Evolutionary conservation across 2,329 filamentous ascomycete species (phyloP), one percentile per base, ranked within the genome.

Genomic region (Nothopassalora personata): DNA sequence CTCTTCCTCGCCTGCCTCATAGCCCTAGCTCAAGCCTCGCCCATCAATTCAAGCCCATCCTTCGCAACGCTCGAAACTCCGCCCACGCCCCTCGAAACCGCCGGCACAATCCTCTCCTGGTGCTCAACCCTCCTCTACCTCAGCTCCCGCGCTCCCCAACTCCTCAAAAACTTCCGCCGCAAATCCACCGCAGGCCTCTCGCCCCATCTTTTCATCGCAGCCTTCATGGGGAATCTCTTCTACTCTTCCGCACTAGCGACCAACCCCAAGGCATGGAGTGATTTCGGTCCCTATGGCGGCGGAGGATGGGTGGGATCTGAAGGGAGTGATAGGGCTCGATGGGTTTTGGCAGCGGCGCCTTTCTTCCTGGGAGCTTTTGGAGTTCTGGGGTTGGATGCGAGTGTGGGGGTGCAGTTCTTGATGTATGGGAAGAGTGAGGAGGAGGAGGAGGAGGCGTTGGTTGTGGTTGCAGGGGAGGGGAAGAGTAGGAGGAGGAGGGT

Each of bases 351-450:
- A 8, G 82, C 84, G 1, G 72, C 80, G 11, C 86, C 86, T 0
- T 88, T 88, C 71, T 87, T 85, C 70, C 76, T 88, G 0, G 86
- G 86, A 5, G 85, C 86, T 5, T 83, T 84, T 1, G 85, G 86
- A 8, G 85, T 87, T 1, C 73, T 88, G 6, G 75, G 79, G 19
- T 76, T 87, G 70, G 86, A 88, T 70, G 84, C 79, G 0, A 81
- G 80, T 28, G 81, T 88, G 56, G 85, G 84, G 0, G 70, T 85
- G 36, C 86, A 88, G 62, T 88, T 87, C 67, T 73, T 81, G 64
- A 75, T 82, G 63, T 88, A 85, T 67, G 82, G 83, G 8, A 62
- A 70, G 55, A 23, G 23, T 23, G 73, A 72, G 23, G 74, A 71
- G 59, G 73, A 78, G 54, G 73, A 72, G 23, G 74, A 71, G 59